Evolutionary conservation across 768 basidiomycete species (phyloP), one percentile per base, ranked within the genome.

Genomic region (Mycena haematopus): DNA sequence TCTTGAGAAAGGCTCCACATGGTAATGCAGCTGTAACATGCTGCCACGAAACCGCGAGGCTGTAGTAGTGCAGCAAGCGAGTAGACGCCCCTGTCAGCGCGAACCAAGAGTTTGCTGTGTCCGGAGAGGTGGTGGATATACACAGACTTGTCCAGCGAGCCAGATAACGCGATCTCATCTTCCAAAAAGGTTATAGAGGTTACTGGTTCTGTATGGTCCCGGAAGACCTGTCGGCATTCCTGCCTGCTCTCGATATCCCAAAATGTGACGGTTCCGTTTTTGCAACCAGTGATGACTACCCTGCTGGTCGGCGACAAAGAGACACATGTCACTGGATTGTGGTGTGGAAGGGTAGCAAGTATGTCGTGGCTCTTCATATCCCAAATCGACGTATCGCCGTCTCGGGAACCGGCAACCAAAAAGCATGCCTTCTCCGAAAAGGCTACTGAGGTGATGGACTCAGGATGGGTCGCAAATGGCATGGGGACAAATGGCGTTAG

Each of bases 341-440:
- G 40, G 31, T 67, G 62, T 1, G 22, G n/a, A 17, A 58, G 50
- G 13, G 21, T 29, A 3, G 57, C 35, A 21, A 55, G 27, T n/a
- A 13, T 24, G 1, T 17, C 14, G 33, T 36, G 52, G 9, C 17
- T 33, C 15, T 31, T 17, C 57, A 63, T 45, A 42, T 65, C 55
- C 67, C 67, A 65, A 15, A 65, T 38, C 8, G 57, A 25, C 1
- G 51, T 55, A 6, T 53, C 47, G 1, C 57, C 44, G 29, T 60
- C 54, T n/a, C 49, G 21, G 15, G 56, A 68, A 15, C 63, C 69
- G 17, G 61, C 55, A 15, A 62, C 55, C 8, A 70, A 27, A n/a
- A 25, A 52, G 11, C 27, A 19, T 56, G 2, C 15, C 36, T 61
- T 58, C 10, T 25, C 47, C 1, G 67, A 63, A 57, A 57, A 47